phyloP scores from a whole-genome alignment of 306 rosid species.

The Begonia masoniana region DNA sequence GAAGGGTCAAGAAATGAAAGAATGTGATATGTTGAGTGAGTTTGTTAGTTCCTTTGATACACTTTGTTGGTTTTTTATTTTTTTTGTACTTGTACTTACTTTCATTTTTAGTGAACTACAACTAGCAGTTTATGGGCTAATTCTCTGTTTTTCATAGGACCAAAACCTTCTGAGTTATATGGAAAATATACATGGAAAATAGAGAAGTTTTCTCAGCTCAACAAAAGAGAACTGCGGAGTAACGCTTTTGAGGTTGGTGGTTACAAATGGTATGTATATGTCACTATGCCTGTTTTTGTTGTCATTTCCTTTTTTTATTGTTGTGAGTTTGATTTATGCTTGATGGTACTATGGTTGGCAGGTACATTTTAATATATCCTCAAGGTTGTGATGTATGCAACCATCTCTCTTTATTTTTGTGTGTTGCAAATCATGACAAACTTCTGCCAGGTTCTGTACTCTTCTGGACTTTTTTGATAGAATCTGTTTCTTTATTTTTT shows the following conservation, averaged over 20 bases:
- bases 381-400: constrained; percentile 98
- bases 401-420: constrained; percentile 91
- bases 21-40: no score
- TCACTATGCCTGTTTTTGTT: background rate
- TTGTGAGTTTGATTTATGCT: constrained; percentile 12
- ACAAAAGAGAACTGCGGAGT: constrained; percentile 96
- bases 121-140: constrained; percentile 1
- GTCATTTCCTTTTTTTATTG: background rate
- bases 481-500: constrained; percentile 10
- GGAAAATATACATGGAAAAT: constrained; percentile 96
- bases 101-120: background rate
- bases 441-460: constrained; percentile 80
- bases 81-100: constrained; percentile 1
- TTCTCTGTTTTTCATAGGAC: constrained; percentile 40
- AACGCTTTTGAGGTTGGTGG: constrained; percentile 95
- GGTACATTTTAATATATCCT: constrained; percentile 97
- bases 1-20: no score
- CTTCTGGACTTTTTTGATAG: no score
- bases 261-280: constrained; percentile 72
- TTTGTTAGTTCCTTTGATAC: no score
- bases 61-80: background rate
- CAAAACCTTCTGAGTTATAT: constrained; percentile 70
- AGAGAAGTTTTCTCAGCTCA: constrained; percentile 90
- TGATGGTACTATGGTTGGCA: constrained; percentile 27
- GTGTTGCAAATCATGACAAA: constrained; percentile 97